These are phyloP conservation scores for Tylopilus orsonianus DNA, from an alignment of 1,284 basidiomycete genomes.

Conservation along the genomic window DNA sequence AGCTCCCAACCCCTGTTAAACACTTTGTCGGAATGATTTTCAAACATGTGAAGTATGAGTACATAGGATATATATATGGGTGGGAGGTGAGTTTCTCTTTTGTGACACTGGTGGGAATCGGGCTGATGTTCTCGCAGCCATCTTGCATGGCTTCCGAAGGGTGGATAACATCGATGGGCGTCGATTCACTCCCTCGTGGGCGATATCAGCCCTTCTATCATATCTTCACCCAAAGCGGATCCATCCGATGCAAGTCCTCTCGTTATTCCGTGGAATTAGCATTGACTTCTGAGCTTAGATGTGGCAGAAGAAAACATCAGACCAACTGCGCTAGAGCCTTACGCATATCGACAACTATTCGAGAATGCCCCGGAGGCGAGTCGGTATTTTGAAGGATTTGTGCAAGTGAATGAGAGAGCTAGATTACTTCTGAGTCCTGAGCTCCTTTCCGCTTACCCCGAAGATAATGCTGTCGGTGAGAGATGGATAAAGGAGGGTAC, in stretches of 20 bases:
- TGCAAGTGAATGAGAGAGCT: conserved; percentile 21
- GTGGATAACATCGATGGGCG: conserved; percentile 48
- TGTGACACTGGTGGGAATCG: not conserved
- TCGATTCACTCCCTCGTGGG: conserved; percentile 42
- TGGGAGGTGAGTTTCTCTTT: conserved; percentile 49
- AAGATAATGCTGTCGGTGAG: conserved; percentile 30
- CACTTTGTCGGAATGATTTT: conserved; percentile 57
- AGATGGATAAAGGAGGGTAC: conserved; percentile 25
- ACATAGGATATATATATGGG: conserved; percentile 48
- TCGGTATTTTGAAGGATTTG: conserved; percentile 38
- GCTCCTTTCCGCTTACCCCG: conserved; percentile 32
- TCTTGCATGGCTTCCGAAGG: conserved; percentile 42
- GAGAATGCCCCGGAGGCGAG: conserved; percentile 25
- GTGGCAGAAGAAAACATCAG: conserved; percentile 45
- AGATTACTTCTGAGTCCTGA: conserved; percentile 31
- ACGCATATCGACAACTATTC: conserved; percentile 26
- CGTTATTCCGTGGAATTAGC: not conserved
- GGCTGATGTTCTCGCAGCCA: conserved; percentile 33
- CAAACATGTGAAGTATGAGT: conserved; percentile 41
- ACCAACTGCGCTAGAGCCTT: conserved; percentile 27
- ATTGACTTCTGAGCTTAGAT: conserved; percentile 29
- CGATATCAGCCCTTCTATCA: conserved; percentile 55
- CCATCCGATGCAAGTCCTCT: conserved; percentile 41
- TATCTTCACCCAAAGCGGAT: conserved; percentile 39
- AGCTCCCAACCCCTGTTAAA: conserved; percentile 28